Evolutionary conservation across 2,329 filamentous ascomycete species (phyloP).

Genomic region (Fusarium nelsonii): DNA sequence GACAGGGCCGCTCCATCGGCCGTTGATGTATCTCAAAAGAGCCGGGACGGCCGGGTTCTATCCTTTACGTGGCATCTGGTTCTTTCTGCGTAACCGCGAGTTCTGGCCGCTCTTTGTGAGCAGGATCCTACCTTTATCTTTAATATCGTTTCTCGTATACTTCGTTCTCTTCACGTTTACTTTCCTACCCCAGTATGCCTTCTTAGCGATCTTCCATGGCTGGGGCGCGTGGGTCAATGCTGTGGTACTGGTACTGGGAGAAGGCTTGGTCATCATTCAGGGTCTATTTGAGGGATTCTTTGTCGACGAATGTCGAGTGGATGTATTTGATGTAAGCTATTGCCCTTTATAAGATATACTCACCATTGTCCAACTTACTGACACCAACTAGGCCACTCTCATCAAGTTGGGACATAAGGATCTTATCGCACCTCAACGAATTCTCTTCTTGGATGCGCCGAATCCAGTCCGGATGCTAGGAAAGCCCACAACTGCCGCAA

Average conservation of each 20-base stretch:
- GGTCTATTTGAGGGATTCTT: constrained; percentile 83
- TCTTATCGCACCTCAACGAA: constrained; percentile 74
- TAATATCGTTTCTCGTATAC: constrained; percentile 87
- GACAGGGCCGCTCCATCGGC: constrained; percentile 51
- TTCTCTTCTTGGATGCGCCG: constrained; percentile 74
- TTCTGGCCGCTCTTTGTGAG: constrained; percentile 85
- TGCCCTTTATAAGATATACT: too few relatives aligned
- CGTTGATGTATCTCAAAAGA: constrained; percentile 58
- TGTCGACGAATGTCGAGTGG: constrained; percentile 81
- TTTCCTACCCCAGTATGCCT: constrained; percentile 89
- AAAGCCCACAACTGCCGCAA: constrained; percentile 79
- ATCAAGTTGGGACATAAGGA: constrained; percentile 79
- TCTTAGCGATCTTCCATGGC: constrained; percentile 90
- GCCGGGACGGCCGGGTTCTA: constrained; percentile 64
- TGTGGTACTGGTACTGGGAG: constrained; percentile 86
- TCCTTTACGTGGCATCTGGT: constrained; percentile 80
- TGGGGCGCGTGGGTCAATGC: constrained; percentile 91
- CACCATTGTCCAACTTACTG: constrained; percentile 1
- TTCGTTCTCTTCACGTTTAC: constrained; percentile 88
- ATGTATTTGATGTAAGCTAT: constrained; percentile 81
- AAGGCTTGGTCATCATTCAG: constrained; percentile 77
- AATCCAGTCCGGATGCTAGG: constrained; percentile 84
- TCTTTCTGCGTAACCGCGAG: constrained; percentile 81
- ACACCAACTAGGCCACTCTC: constrained; percentile 69
- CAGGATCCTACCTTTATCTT: constrained; percentile 81